Base-by-base conservation (phyloP, 345 rosid genomes). In the Reutealis trisperma region DNA sequence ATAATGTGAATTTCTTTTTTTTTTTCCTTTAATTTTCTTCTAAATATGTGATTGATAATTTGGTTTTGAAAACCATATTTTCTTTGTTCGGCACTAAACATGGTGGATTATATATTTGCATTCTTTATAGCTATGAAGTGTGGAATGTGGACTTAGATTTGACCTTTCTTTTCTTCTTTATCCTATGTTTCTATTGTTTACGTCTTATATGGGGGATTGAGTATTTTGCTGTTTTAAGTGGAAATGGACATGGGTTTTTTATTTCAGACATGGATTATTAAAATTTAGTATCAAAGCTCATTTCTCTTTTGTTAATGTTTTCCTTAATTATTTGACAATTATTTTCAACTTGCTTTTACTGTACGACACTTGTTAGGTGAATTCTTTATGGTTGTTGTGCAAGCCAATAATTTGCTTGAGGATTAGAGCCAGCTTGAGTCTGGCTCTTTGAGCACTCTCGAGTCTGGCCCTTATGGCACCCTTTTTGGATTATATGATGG, bases 341-440 rank as follows among this genome's bases (percentile, higher is more conserved):
- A 9, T 74, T 70, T 42, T 18, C 12, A 76, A n/a, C 14, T 16
- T 30, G 52, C 7, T 64, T 25, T 65, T 65, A 72, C 71, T 5
- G 84, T 80, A 21, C 84, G 73, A 55, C 84, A 81, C 71, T 21
- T 61, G 32, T 44, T 25, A 68, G 80, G 84, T 81, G 84, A 81
- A 60, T 81, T 76, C 71, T 81, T 80, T 62, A 81, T 81, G 80
- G 77, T 78, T 18, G 80, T 81, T 60, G 84, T 81, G 70, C 84
- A 81, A 60, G 84, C 84, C n/a, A 81, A 81, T 73, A 81, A 77
- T 73, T 73, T 81, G 47, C 80, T 81, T 15, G 84, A 81, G 80
- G 84, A 81, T 63, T 80, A 81, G 70, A 77, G 84, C 72, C 84
- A 81, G 74, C 37, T 81, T 44, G 81, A 81, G 78, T 81, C 81